Base-by-base conservation (phyloP, 768 basidiomycete species). In the Macrolepiota dolichaula region DNA sequence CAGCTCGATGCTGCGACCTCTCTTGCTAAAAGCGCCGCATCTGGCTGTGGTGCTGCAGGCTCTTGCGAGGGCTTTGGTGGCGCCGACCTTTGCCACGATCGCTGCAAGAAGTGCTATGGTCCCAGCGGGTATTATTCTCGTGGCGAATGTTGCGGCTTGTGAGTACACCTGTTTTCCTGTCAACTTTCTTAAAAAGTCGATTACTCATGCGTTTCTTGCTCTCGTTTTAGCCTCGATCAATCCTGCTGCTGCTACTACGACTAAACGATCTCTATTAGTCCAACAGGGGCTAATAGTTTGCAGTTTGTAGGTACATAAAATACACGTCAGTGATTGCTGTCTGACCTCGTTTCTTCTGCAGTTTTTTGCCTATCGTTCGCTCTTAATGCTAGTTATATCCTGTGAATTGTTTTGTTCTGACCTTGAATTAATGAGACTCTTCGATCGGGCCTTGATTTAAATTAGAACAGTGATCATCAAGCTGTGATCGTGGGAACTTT, bases 401-500 rank as follows among this genome's bases (percentile, higher is more conserved):
- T 32, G 29, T 32, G 7, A 32, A 32, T 32, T 32, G 29, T 32
- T 32, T 32, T 32, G 29, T 32, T 7, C 29, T 32, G 29, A 32
- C 3, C 29, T 32, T 32, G 29, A 3, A 32, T 32, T 32, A 32
- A 32, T 32, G 29, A 32, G 29, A 32, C 29, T 32, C 29, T 32
- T 32, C 29, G 29, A 32, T 32, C 29, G 7, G 29, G 29, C 29
- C 29, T 32, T 32, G 7, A 32, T 32, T 32, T 3, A 32, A 7
- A 32, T 32, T 3, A 32, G 29, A 32, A 32, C 7, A 7, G 7
- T 7, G 24, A 49, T 57, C 42, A 36, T 49, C 13, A 35, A 17
- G 19, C 36, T n/a, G 51, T 47, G 59, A 60, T 27, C 46, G 59
- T 61, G 59, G 35, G 59, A 61, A 61, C 7, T 32, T 38, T 25